These are phyloP conservation scores for Pestalotiopsis sp. DNA, from an alignment of 2,329 filamentous ascomycete genomes.

Conservation along the genomic window DNA sequence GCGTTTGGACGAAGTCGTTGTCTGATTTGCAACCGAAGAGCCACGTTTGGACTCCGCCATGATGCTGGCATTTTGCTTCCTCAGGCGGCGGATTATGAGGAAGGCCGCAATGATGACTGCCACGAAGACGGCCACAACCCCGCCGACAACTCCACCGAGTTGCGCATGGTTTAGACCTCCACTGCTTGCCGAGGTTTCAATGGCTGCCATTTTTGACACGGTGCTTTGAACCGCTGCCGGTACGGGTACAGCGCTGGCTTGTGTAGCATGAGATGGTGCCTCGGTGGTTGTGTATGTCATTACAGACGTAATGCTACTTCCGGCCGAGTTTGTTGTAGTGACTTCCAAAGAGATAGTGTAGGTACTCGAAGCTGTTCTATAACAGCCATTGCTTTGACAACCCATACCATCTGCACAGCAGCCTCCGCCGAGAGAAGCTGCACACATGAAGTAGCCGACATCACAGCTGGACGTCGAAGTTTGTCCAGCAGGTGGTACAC, in stretches of 20 bases:
- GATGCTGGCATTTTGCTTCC: conserved; percentile 39
- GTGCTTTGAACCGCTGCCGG: conserved; percentile 47
- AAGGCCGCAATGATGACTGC: conserved; percentile 48
- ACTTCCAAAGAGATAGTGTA: conserved; percentile 43
- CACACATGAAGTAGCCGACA: conserved; percentile 47
- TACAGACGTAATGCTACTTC: conserved; percentile 40
- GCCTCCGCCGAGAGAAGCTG: conserved; percentile 51
- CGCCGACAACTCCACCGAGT: conserved; percentile 57
- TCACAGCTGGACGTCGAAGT: conserved; percentile 44
- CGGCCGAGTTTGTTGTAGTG: conserved; percentile 46
- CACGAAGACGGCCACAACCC: conserved; percentile 48
- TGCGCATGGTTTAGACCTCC: conserved; percentile 39
- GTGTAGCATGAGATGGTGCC: conserved; percentile 29
- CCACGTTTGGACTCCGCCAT: conserved; percentile 35
- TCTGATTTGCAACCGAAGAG: conserved; percentile 31
- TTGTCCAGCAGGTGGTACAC: conserved; percentile 45
- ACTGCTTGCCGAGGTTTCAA: conserved; percentile 23
- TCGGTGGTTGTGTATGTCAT: conserved; percentile 39
- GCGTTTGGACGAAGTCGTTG: conserved; percentile 36
- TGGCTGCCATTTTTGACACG: conserved; percentile 41
- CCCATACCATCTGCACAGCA: conserved; percentile 54
- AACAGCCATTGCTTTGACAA: conserved; percentile 51
- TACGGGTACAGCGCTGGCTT: conserved; percentile 27
- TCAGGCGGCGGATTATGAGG: conserved; percentile 53
- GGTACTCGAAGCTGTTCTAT: conserved; percentile 46